Base-by-base conservation (phyloP, 768 basidiomycete species). In the Boletus speciosus region DNA sequence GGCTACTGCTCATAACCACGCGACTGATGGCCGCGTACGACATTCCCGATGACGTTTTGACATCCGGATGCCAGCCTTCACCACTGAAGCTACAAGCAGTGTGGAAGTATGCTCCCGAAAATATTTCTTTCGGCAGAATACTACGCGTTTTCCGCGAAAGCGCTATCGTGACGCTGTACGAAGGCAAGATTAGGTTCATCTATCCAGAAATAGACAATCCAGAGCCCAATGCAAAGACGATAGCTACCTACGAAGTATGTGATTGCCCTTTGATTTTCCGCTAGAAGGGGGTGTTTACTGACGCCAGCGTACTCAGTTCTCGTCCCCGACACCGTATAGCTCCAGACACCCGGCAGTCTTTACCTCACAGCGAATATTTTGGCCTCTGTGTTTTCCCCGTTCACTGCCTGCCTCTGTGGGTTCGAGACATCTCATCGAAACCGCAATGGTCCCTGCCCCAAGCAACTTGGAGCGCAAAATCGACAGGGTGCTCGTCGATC, bases 21-120 rank as follows among this genome's bases (percentile, higher is more conserved):
- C 64, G 67, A 27, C 46, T 69, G 23, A 69, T 69, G 62, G 57
- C 62, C 4, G 67, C 66, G 1, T 69, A 69, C 19, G 59, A 69
- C 25, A 60, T 70, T 16, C 66, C 66, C 6, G 64, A 66, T 31
- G 44, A 45, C 5, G 31, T 27, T 10, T 49, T 65, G 45, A 29
- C 57, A 6, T 53, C 59, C 5, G 55, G 49, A 32, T 53, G 38
- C 50, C 43, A 55, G 23, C 51, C 49, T 19, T 52, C 47, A 6
- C 47, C 54, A 6, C 16, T 49, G 14, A 55, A 51, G 35, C 48
- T 70, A 6, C 58, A 8, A 1, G 21, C 56, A 0, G 52, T 57
- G 15, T 69, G 67, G 67, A 55, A 56, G 29, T 51, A 55, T 39
- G 15, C 49, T 31, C 67, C 67, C 8, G 54, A 64, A 21, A 50